Evolutionary conservation across 108 stramenopile species (phyloP).

Genomic region (Cyclotella choctawhatcheeana): DNA sequence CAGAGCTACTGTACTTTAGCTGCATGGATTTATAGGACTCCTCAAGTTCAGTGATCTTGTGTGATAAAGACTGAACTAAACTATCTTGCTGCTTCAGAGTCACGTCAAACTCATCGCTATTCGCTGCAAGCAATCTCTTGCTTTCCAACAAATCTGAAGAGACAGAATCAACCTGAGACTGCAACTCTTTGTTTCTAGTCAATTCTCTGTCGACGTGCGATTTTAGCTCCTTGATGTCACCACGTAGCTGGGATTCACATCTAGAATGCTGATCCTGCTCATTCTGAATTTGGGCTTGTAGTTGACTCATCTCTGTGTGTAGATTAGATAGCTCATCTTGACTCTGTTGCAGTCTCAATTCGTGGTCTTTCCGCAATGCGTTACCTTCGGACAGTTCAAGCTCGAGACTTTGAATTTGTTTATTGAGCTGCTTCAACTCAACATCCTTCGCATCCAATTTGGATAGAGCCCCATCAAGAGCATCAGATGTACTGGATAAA

Average conservation of each 20-base stretch:
- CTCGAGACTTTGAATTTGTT: conserved; percentile 11
- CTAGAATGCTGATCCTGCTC: background rate
- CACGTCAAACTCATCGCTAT: background rate
- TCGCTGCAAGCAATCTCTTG: conserved; percentile 18
- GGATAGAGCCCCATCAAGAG: conserved; percentile 1
- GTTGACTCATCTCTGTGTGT: background rate
- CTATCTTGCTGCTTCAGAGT: background rate
- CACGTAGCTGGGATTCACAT: background rate
- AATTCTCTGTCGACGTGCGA: background rate
- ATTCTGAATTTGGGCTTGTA: background rate
- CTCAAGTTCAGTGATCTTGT: background rate
- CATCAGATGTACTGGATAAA: background rate
- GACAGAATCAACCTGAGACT: conserved; percentile 23
- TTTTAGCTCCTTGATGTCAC: background rate
- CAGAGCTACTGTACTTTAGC: background rate
- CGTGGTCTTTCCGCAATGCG: background rate
- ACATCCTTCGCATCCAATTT: background rate
- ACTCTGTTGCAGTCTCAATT: background rate
- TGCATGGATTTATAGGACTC: background rate
- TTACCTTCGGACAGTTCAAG: background rate
- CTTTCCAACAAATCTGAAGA: too few relatives aligned
- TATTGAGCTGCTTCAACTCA: conserved; percentile 7
- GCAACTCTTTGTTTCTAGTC: background rate
- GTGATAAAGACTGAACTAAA: background rate
- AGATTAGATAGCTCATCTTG: background rate